Evolutionary conservation across 2,329 filamentous ascomycete species (phyloP).

Genomic region (Corniculantispora saksenae): DNA sequence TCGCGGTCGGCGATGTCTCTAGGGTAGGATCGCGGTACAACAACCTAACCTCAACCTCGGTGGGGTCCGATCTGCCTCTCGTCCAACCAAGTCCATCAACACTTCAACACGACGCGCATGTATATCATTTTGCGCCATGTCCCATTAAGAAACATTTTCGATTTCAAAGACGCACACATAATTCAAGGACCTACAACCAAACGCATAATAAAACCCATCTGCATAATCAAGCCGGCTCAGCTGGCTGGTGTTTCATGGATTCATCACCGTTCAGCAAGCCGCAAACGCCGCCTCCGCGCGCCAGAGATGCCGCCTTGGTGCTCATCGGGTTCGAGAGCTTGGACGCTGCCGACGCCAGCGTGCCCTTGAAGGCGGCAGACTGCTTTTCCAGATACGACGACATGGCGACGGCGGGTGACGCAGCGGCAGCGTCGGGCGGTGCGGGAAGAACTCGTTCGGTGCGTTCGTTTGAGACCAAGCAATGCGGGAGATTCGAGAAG

Average conservation of each 20-base stretch:
- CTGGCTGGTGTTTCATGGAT: constrained; percentile 3
- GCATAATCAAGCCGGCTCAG: not conserved
- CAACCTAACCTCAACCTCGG: not conserved
- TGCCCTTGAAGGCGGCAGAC: constrained; percentile 62
- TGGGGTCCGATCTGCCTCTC: constrained; percentile 9
- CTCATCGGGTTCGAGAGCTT: constrained; percentile 59
- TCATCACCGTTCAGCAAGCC: constrained; percentile 43
- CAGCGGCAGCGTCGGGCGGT: constrained; percentile 10
- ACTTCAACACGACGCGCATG: not conserved
- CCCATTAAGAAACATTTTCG: not conserved
- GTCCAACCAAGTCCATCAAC: not conserved
- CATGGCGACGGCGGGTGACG: constrained; percentile 43
- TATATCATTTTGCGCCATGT: not conserved
- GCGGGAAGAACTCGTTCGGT: not conserved
- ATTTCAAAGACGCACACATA: not conserved
- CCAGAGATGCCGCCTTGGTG: constrained; percentile 46
- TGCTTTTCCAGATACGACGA: constrained; percentile 66
- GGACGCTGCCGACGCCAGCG: constrained; percentile 62
- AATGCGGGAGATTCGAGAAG: not conserved
- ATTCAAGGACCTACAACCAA: too few relatives aligned
- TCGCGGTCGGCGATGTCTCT: not conserved
- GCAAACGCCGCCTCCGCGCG: constrained; percentile 38
- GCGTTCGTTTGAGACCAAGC: not conserved
- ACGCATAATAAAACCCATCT: not conserved
- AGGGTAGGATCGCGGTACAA: not conserved